Evolutionary conservation across 1,284 basidiomycete genomes (phyloP).

Genomic region (Ganoderma lingzhi): DNA sequence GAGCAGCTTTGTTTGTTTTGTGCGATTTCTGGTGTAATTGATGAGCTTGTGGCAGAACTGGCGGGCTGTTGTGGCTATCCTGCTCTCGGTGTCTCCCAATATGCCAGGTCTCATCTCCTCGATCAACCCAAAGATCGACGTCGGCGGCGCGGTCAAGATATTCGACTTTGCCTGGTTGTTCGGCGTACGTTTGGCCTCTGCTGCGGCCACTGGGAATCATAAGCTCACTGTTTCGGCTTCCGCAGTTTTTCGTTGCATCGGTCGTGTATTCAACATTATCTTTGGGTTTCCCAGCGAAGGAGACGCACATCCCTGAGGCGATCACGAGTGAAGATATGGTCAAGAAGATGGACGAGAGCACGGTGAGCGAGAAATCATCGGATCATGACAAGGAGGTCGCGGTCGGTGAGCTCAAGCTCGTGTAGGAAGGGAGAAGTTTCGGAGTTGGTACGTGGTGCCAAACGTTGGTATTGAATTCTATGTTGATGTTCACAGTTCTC

Average conservation of each 20-base stretch:
- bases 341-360: not conserved
- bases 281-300: slow-evolving; percentile 60
- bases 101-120: slow-evolving; percentile 74
- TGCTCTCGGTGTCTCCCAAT: slow-evolving; percentile 69
- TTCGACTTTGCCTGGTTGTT: slow-evolving; percentile 78
- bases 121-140: slow-evolving; percentile 64
- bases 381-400: slow-evolving; percentile 32
- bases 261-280: slow-evolving; percentile 61
- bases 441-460: not conserved
- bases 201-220: not conserved
- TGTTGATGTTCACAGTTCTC: not conserved
- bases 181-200: slow-evolving; percentile 55
- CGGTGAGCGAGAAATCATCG: slow-evolving; percentile 26
- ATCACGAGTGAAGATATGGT: slow-evolving; percentile 41
- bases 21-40: not conserved
- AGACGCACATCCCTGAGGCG: slow-evolving; percentile 62
- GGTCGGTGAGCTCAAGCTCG: slow-evolving; percentile 31
- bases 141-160: slow-evolving; percentile 60
- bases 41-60: slow-evolving; percentile 60
- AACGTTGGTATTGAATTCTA: not conserved
- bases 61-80: slow-evolving; percentile 70
- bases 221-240: not conserved
- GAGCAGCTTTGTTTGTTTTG: slow-evolving; percentile 37
- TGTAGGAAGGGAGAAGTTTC: slow-evolving; percentile 5
- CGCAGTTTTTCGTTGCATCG: slow-evolving; percentile 50